A percentile compares a stretch with the other conserved stretches of the same genome.
Conservation (phyloP, 495 filamentous ascomycete genomes). For the Cercophora sp. region DNA sequence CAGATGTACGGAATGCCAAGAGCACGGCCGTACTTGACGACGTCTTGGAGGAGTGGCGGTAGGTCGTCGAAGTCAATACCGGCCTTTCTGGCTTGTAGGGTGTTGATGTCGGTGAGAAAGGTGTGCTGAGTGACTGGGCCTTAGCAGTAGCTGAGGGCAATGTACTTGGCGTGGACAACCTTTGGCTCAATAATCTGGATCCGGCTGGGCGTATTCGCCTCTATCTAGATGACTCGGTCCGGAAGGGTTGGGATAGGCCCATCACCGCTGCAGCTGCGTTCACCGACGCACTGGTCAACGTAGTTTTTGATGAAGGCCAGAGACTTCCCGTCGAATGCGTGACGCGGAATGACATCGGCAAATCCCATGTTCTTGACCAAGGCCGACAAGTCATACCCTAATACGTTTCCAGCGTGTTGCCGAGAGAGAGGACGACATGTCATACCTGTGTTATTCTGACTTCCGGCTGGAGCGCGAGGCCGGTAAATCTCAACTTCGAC, state of each 20-base stretch:
- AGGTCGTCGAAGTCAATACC: not conserved
- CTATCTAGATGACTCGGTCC: conserved; percentile 3
- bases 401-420: not conserved
- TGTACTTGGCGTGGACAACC: conserved; percentile 7
- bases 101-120: conserved; percentile 7
- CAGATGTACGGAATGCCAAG: conserved; percentile 18
- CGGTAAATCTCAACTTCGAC: not conserved
- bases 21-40: not conserved
- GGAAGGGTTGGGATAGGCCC: conserved; percentile 1
- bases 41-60: conserved; percentile 11
- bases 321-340: not conserved
- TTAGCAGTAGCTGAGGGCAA: conserved; percentile 18
- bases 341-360: not conserved
- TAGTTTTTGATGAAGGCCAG: conserved; percentile 7
- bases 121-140: conserved; percentile 4
- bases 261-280: not conserved
- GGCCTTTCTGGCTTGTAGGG: not conserved
- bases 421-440: no score
- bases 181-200: conserved; percentile 9
- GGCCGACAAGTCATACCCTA: not conserved
- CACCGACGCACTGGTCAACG: not conserved
- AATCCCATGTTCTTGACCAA: conserved; percentile 5
- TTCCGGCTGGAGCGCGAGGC: not conserved
- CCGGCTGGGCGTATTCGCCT: not conserved
- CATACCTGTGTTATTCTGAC: no score